Evolutionary conservation across 2,329 filamentous ascomycete genomes (phyloP), one percentile per base, ranked within the genome.

Genomic region (Colletotrichum sp.): DNA sequence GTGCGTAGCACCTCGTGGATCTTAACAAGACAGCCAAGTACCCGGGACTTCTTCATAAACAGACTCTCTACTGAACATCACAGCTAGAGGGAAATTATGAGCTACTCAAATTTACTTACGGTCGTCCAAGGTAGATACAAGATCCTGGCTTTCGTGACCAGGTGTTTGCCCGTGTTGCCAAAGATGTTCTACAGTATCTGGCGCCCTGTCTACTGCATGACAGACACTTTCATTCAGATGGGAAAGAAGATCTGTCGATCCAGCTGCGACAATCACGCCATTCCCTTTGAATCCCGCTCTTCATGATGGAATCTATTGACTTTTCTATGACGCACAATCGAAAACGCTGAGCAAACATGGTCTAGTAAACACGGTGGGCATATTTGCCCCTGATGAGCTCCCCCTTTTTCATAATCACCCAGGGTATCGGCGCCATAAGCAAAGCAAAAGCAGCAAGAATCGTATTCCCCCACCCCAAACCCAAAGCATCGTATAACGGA

Each of bases 381-480:
- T 63, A 64, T 28, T 36, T 72, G 8, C 32, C 57, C 32, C 69
- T 72, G 3, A 72, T 57, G 4, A 9, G 18, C 78, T 89, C 88
- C 5, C 89, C 89, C 60, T 87, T 88, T 69, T 82, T 84, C 32
- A 86, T 79, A 30, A 90, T 83, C 13, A 88, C 71, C 80, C 85
- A 88, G 0, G 89, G 86, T 3, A 87, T 84, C 0, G 88, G 89
- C 3, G 88, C 79, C 77, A 90, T 78, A 1, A 83, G 83, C 10
- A 88, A 71, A 5, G 88, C 86, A 89, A 88, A 84, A 16, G 70
- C 59, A 78, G 74, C 79, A 21, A 80, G 69, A 7, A 80, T 16
- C 4, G 75, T 76, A 76, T 90, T 91, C 0, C 89, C 91, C 89
- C 90, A 92, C 0, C 90, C 90, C 1, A 91, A 78, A 0, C 90